Conservation (phyloP, 805 yeast species). For the Kregervanrija pseudodelftensis region DNA sequence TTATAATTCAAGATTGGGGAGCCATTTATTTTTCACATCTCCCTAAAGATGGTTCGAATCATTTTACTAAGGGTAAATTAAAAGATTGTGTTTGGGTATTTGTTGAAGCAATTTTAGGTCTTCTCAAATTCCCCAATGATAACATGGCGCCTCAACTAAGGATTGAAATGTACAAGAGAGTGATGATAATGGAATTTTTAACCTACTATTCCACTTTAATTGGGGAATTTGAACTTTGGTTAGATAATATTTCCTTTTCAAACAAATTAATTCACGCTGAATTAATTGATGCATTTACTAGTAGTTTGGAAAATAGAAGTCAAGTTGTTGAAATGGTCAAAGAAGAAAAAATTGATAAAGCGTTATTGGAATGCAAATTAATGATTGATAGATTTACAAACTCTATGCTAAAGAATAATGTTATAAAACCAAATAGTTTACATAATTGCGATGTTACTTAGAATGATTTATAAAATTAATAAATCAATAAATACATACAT, state of each 20-base stretch:
- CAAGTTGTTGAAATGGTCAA: slow-evolving; percentile 4
- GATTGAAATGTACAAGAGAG: slow-evolving; percentile 17
- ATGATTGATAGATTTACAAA: not conserved
- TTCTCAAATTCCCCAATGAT: slow-evolving; percentile 14
- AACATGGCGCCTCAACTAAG: slow-evolving; percentile 19
- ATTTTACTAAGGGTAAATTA: not conserved
- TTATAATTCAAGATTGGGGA: slow-evolving; percentile 20
- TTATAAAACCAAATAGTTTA: too few relatives aligned
- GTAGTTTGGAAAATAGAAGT: slow-evolving; percentile 14
- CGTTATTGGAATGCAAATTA: slow-evolving; percentile 5
- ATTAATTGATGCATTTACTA: slow-evolving; percentile 5
- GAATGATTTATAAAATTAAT: too few relatives aligned
- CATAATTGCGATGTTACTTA: too few relatives aligned
- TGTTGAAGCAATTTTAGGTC: slow-evolving; percentile 15
- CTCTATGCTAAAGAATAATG: too few relatives aligned
- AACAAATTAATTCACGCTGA: slow-evolving; percentile 7
- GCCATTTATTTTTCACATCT: slow-evolving; percentile 21
- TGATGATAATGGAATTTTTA: slow-evolving; percentile 17
- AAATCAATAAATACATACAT: too few relatives aligned
- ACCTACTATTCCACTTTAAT: slow-evolving; percentile 14
- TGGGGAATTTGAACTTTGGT: slow-evolving; percentile 5
- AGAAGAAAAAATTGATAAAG: not conserved
- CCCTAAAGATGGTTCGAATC: slow-evolving; percentile 1
- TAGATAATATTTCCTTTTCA: slow-evolving; percentile 5
- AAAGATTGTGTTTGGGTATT: slow-evolving; percentile 22